Percentiles rank a stretch among this genome's conserved stretches.
Evolutionary conservation across 2,329 filamentous ascomycete species (phyloP).

Genomic region (Nigrograna mackinnonii): DNA sequence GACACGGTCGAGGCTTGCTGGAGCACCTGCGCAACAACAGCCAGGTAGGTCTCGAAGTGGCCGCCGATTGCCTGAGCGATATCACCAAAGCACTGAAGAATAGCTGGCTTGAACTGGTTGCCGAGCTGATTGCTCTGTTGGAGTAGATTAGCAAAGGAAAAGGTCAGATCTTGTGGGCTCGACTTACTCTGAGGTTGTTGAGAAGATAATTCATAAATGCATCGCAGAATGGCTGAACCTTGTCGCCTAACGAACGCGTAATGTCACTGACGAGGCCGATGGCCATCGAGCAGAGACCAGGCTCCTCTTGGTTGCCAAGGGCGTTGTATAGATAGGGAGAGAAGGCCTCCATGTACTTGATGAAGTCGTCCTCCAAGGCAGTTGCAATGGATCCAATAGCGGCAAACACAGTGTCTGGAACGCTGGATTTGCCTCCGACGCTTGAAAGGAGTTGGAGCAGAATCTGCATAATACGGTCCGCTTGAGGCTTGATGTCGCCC

Average conservation of each 20-base stretch:
- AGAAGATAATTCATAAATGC: constrained; percentile 98
- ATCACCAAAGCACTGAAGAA: constrained; percentile 96
- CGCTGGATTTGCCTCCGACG: constrained; percentile 83
- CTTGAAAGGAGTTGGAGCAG: constrained; percentile 79
- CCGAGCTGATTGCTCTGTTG: constrained; percentile 76
- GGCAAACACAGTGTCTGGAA: constrained; percentile 92
- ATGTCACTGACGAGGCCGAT: constrained; percentile 98
- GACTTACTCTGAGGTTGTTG: constrained; percentile 79
- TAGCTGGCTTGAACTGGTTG: constrained; percentile 97
- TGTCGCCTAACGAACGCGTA: constrained; percentile 85
- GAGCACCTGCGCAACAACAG: constrained; percentile 89
- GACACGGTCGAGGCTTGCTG: constrained; percentile 89
- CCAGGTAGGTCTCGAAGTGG: constrained; percentile 89
- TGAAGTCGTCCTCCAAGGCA: constrained; percentile 88
- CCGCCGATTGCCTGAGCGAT: constrained; percentile 93
- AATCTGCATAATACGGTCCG: constrained; percentile 91
- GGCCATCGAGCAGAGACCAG: constrained; percentile 91
- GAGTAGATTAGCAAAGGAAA: constrained; percentile 5
- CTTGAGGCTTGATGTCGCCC: constrained; percentile 85
- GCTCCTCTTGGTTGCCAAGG: constrained; percentile 93
- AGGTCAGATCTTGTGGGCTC: not conserved
- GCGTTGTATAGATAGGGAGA: constrained; percentile 91
- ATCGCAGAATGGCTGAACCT: constrained; percentile 93
- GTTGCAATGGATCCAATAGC: constrained; percentile 90
- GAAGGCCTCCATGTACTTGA: constrained; percentile 98